Percentiles rank a stretch among this genome's conserved stretches.
Conservation (phyloP, 2,329 filamentous ascomycete genomes). For the Arachnopeziza araneosa region DNA sequence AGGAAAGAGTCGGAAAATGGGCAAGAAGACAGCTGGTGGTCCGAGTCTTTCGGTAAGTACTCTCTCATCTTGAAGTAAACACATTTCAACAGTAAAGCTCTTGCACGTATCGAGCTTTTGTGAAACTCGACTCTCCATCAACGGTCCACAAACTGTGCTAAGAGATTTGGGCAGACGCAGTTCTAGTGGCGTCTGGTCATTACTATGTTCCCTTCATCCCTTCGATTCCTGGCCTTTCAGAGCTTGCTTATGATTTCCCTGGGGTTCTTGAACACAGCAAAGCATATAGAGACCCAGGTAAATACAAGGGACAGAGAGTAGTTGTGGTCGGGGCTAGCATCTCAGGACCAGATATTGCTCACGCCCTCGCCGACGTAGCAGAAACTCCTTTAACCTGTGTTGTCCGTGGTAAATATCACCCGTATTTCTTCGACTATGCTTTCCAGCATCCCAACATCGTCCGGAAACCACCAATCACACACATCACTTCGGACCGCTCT, state of each 20-base stretch:
- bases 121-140: no score
- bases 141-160: no score
- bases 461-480: conserved; percentile 42
- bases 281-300: conserved; percentile 59
- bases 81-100: no score
- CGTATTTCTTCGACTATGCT: conserved; percentile 53
- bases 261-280: conserved; percentile 62
- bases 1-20: conserved; percentile 36
- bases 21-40: conserved; percentile 54
- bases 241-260: conserved; percentile 51
- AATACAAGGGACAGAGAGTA: conserved; percentile 49
- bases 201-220: conserved; percentile 62
- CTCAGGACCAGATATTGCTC: conserved; percentile 57
- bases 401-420: conserved; percentile 45
- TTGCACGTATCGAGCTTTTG: no score
- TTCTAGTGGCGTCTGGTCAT: conserved; percentile 43
- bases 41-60: conserved; percentile 59
- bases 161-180: no score
- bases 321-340: conserved; percentile 60
- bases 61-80: conserved; percentile 18
- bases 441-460: conserved; percentile 53
- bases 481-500: conserved; percentile 32
- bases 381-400: conserved; percentile 47
- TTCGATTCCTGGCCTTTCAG: conserved; percentile 49
- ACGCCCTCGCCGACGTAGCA: conserved; percentile 43